Conservation (phyloP, 1,139 yeast genomes). For the Pichia cactophila region DNA sequence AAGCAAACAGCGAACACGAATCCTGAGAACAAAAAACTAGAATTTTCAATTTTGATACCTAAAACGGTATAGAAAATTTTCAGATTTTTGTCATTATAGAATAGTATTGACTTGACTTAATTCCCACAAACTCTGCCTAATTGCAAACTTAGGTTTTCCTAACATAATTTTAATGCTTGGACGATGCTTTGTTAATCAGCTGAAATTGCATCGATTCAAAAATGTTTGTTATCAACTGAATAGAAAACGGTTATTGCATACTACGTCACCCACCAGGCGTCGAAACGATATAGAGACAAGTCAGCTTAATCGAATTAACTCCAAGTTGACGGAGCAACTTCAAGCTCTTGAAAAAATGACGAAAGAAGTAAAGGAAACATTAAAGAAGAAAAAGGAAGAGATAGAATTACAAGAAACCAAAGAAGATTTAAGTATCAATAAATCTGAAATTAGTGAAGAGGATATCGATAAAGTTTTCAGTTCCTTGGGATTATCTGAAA, state of each 20-base stretch:
- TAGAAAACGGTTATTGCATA: neutral
- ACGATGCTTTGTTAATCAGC: neutral
- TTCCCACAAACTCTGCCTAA: too few species aligned
- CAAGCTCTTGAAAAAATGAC: constrained; percentile 36
- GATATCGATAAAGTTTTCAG: constrained; percentile 29
- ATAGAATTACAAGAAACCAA: constrained; percentile 15
- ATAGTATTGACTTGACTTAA: too few species aligned
- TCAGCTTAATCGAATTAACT: constrained; percentile 7
- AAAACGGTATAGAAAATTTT: neutral
- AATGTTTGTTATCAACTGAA: neutral
- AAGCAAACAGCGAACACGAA: too few species aligned
- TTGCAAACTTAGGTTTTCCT: too few species aligned
- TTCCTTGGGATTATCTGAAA: constrained; percentile 1
- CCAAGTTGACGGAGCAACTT: constrained; percentile 31
- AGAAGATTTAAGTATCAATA: constrained; percentile 14
- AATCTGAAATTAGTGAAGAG: constrained; percentile 21
- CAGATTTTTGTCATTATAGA: too few species aligned
- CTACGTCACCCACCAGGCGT: neutral
- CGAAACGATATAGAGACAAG: neutral
- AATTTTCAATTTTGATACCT: neutral
- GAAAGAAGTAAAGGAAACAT: constrained; percentile 24
- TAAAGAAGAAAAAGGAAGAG: constrained; percentile 23
- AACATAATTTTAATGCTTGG: neutral
- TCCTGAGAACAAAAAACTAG: too few species aligned
- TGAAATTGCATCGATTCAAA: neutral